Evolutionary conservation across 495 filamentous ascomycete genomes (phyloP), one percentile per base, ranked within the genome.

Genomic region (Tuber indicum): DNA sequence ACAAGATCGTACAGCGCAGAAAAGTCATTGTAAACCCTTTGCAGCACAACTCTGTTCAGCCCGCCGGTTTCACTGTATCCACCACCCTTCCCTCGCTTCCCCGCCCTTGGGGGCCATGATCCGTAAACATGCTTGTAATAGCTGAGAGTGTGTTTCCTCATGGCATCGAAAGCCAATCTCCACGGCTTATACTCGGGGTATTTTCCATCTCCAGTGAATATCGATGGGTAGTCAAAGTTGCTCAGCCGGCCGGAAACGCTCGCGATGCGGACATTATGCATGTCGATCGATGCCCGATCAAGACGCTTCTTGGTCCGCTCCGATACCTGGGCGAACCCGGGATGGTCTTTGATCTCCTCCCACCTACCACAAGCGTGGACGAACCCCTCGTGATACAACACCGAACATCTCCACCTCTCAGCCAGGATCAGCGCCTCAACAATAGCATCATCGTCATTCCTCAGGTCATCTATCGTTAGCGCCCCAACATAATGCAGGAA

Each of bases 311-410:
- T 89, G 0, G 94, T 97, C 71, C 87, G 87, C 7, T 87, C 84
- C 45, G 90, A 91, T 70, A 99, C 90, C 66, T 92, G 85, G 32
- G 87, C 84, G 79, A 88, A 93, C 58, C 94, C 89, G 1, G 91
- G 89, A 52, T 94, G 84, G 39, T 89, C 87, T 69, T 89, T 87
- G 62, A 98, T 85, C 58, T 90, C 89, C 14, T 93, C 90, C 81
- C 94, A 92, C 84, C 96, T 96, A 42, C 96, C 96, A 21, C 93
- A 94, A n/a, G 91, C 93, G 84, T 99, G 96, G 14, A 94, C 88
- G 81, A 97, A 99, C 9, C 91, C 94, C 82, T 98, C 94, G 76
- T 92, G 91, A 82, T 96, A 99, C 17, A 99, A 88, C 23, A 89
- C 87, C 83, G 90, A 91, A 72, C 90, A 97, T 49, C 90, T 90